A percentile compares a stretch with the other conserved stretches of the same genome.
Conservation (phyloP, 805 yeast species). For the Cyberlindnera xylosilytica region DNA sequence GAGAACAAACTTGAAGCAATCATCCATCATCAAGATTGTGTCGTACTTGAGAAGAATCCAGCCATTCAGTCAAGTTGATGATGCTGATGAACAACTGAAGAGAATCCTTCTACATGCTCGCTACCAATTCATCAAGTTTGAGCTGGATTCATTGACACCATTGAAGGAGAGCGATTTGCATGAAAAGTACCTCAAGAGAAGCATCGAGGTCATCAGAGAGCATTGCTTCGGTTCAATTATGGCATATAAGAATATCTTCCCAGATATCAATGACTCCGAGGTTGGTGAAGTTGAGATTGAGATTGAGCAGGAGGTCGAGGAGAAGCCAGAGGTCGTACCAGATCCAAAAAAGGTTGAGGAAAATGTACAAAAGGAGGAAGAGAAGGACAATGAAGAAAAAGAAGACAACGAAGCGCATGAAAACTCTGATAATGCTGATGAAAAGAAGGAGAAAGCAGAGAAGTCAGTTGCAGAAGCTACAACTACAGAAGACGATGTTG, state of each 20-base stretch:
- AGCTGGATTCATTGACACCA: slow-evolving; percentile 55
- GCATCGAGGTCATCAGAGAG: slow-evolving; percentile 82
- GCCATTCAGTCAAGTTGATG: slow-evolving; percentile 36
- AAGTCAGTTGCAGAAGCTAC: slow-evolving; percentile 2
- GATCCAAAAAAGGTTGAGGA: slow-evolving; percentile 1
- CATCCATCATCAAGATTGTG: slow-evolving; percentile 74
- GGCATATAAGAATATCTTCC: slow-evolving; percentile 62
- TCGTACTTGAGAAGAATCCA: slow-evolving; percentile 71
- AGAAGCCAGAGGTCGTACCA: slow-evolving; percentile 1
- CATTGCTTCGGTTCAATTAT: slow-evolving; percentile 72
- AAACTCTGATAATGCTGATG: no score
- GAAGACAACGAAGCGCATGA: no score
- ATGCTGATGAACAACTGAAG: slow-evolving; percentile 38
- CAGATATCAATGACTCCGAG: slow-evolving; percentile 30
- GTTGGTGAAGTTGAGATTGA: slow-evolving; percentile 20
- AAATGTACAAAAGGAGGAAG: neutral
- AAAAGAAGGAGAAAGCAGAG: slow-evolving; percentile 8
- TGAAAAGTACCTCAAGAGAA: slow-evolving; percentile 69
- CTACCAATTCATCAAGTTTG: slow-evolving; percentile 60
- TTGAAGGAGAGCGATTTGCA: slow-evolving; percentile 47
- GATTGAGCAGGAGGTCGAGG: slow-evolving; percentile 1
- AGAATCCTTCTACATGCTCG: slow-evolving; percentile 66
- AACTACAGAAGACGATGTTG: neutral
- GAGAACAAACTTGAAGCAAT: slow-evolving; percentile 73
- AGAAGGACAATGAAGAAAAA: neutral